A percentile compares a stretch with the other conserved stretches of the same genome.
phyloP scores from a whole-genome alignment of 441 rosid genomes.

The Erodium moschatum region DNA sequence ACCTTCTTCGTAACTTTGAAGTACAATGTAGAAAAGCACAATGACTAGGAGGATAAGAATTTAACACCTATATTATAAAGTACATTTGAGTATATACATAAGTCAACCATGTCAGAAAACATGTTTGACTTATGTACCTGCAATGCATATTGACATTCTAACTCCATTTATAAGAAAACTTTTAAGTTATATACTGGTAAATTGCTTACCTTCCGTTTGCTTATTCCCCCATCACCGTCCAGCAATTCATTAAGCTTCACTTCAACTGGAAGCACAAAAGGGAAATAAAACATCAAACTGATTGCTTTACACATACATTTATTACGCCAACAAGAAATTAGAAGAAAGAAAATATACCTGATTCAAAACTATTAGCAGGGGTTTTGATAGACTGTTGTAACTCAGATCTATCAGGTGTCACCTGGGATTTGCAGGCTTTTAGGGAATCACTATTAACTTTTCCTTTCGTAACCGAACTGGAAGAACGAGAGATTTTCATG shows the following conservation, averaged over 20 bases:
- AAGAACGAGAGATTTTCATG: conserved; percentile 46
- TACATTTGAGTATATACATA: not conserved
- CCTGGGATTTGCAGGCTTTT: conserved; percentile 47
- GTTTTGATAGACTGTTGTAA: conserved; percentile 40
- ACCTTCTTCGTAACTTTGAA: not conserved
- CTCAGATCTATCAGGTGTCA: conserved; percentile 40
- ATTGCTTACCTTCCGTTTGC: conserved; percentile 75
- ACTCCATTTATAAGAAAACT: not conserved
- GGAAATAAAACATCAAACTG: conserved; percentile 16
- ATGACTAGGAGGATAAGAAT: not conserved
- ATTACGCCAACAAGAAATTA: conserved; percentile 9
- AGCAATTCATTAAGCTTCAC: conserved; percentile 93
- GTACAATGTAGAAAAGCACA: not conserved
- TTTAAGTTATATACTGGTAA: not conserved
- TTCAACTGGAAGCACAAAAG: conserved; percentile 54
- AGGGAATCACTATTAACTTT: conserved; percentile 33
- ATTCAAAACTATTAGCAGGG: conserved; percentile 50
- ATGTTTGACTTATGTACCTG: not conserved
- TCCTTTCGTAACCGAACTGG: conserved; percentile 48
- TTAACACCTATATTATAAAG: not conserved
- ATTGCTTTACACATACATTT: not conserved
- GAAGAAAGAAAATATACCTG: conserved; percentile 42
- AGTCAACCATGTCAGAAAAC: not conserved
- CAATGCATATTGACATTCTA: not conserved
- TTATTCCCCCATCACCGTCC: conserved; percentile 88